Conservation (phyloP, 306 rosid species). For the Pyrus bretschneideri region DNA sequence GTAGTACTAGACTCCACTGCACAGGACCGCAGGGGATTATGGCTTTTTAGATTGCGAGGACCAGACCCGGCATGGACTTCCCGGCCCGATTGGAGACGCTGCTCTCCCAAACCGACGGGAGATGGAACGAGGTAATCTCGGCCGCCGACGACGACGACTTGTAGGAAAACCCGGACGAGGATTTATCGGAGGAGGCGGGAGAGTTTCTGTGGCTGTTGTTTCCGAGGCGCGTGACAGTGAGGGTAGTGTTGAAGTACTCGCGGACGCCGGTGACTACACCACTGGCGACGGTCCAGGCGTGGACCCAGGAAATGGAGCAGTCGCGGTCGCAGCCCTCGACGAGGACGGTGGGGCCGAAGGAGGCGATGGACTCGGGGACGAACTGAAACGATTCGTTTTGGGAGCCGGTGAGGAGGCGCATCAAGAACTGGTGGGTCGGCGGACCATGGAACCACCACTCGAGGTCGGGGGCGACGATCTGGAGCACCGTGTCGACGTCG, state of each 20-base stretch:
- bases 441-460: slow-evolving; percentile 99
- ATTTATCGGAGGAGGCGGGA: not conserved
- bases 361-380: slow-evolving; percentile 42
- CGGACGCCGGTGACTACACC: slow-evolving; percentile 83
- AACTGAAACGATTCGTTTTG: slow-evolving; percentile 32
- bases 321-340: slow-evolving; percentile 67
- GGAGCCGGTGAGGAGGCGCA: slow-evolving; percentile 66
- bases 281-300: slow-evolving; percentile 79
- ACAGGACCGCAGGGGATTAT: slow-evolving; percentile 1
- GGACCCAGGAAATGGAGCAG: slow-evolving; percentile 71
- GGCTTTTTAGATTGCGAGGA: slow-evolving; percentile 52
- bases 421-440: slow-evolving; percentile 74
- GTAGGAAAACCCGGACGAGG: slow-evolving; percentile 3
- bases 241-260: slow-evolving; percentile 91
- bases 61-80: slow-evolving; percentile 89
- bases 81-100: slow-evolving; percentile 61
- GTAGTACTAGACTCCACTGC: slow-evolving; percentile 4
- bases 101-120: slow-evolving; percentile 87
- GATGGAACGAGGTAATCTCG: slow-evolving; percentile 50
- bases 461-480: slow-evolving; percentile 63
- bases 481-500: slow-evolving; percentile 55
- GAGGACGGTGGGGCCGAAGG: slow-evolving; percentile 65
- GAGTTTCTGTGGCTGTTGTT: not conserved
- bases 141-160: slow-evolving; percentile 15
- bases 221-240: slow-evolving; percentile 68